Conservation (phyloP, 306 rosid species). For the Gleditsia sinensis region DNA sequence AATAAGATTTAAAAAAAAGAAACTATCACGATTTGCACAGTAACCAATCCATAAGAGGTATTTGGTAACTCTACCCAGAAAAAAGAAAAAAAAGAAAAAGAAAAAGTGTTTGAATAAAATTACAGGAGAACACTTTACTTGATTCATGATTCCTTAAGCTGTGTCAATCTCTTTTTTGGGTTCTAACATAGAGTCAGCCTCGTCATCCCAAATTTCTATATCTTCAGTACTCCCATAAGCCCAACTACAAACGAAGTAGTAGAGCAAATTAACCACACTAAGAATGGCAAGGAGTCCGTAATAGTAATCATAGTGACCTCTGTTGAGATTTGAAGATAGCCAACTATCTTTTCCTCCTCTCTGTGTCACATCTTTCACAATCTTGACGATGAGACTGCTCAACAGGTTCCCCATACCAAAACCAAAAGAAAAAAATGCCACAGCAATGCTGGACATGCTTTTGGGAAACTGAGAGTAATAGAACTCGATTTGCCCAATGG, state of each 20-base stretch:
- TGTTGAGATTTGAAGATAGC: constrained; percentile 57
- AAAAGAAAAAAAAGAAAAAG: constrained; percentile 1
- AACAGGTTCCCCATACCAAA: constrained; percentile 58
- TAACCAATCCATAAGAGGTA: too few species aligned
- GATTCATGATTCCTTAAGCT: neutral
- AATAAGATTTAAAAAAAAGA: too few species aligned
- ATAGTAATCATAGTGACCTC: constrained; percentile 73
- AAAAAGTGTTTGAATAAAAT: too few species aligned
- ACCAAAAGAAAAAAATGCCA: constrained; percentile 55
- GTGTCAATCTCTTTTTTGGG: neutral
- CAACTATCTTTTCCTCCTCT: constrained; percentile 51
- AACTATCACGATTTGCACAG: too few species aligned
- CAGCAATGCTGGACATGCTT: constrained; percentile 72
- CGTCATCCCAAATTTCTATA: constrained; percentile 44
- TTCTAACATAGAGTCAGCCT: neutral
- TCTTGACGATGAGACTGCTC: constrained; percentile 47
- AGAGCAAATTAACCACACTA: constrained; percentile 54
- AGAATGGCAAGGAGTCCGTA: constrained; percentile 52
- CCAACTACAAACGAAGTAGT: constrained; percentile 60
- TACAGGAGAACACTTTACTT: too few species aligned
- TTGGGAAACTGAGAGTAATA: constrained; percentile 76
- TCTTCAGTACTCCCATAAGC: constrained; percentile 54
- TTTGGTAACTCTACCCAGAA: too few species aligned
- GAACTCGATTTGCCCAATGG: constrained; percentile 74
- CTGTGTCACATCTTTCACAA: constrained; percentile 37